Conservation (phyloP, 306 rosid genomes). For the Castanea mollissima region DNA sequence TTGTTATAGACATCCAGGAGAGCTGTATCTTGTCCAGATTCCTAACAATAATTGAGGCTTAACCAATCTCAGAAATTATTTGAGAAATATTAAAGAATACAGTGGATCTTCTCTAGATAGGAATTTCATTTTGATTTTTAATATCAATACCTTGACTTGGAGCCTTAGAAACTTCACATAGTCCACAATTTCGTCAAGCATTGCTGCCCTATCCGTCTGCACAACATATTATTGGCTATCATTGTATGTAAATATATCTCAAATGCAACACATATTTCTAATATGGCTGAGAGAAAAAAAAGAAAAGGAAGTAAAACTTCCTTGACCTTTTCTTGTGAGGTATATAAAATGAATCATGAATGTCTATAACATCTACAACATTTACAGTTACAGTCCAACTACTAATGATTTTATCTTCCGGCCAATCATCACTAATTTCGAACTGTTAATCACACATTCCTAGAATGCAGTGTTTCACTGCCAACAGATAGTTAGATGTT, state of each 20-base stretch:
- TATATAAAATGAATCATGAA: not conserved
- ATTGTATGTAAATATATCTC: not conserved
- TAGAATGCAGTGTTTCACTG: not conserved
- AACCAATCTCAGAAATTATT: slow-evolving; percentile 4
- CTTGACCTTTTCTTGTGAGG: not conserved
- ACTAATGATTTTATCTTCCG: not conserved
- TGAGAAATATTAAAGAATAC: not conserved
- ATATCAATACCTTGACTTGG: slow-evolving; percentile 79
- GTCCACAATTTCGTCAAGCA: slow-evolving; percentile 98
- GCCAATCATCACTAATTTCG: not conserved
- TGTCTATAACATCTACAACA: not conserved
- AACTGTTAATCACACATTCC: not conserved
- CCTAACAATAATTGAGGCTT: not conserved
- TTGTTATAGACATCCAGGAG: not conserved
- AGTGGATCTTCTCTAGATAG: slow-evolving; percentile 10
- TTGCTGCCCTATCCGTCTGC: slow-evolving; percentile 93
- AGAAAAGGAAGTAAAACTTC: not conserved
- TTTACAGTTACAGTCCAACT: not conserved
- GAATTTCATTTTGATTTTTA: slow-evolving; percentile 5
- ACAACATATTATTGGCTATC: slow-evolving; percentile 18
- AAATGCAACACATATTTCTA: not conserved
- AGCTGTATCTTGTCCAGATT: not conserved
- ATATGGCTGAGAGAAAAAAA: not conserved
- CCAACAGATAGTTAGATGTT: not conserved
- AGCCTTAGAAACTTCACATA: slow-evolving; percentile 97